Evolutionary conservation across 257 asterid genomes (phyloP).

Genomic region (Eustoma russellianum): DNA sequence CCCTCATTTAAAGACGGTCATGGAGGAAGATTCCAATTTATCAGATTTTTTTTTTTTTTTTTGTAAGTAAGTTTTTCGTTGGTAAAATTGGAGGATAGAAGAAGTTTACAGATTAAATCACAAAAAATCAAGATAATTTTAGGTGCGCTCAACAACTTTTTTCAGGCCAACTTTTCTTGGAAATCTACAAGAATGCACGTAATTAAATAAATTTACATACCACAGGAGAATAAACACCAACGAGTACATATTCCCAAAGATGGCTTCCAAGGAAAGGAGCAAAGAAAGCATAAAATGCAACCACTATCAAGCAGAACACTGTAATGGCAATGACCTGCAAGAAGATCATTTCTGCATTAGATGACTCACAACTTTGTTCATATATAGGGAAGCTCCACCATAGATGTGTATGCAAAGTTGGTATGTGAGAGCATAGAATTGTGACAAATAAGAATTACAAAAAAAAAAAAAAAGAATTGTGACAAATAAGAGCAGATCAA

Average conservation of each 20-base stretch:
- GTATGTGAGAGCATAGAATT: neutral
- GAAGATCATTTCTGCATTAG: neutral
- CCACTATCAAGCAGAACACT: conserved; percentile 76
- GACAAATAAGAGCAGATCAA: conserved; percentile 1
- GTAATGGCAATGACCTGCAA: conserved; percentile 87
- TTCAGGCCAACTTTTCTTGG: neutral
- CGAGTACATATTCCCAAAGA: conserved; percentile 67
- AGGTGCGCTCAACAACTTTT: no score
- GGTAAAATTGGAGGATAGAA: no score
- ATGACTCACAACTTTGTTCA: neutral
- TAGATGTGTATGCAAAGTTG: neutral
- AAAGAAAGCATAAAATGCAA: conserved; percentile 93
- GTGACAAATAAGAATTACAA: neutral
- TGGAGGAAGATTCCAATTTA: no score
- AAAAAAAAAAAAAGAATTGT: no score
- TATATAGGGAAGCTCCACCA: neutral
- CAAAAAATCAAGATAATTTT: conserved; percentile 5
- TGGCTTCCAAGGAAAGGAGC: conserved; percentile 92
- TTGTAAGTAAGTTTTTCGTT: no score
- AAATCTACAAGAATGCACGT: neutral
- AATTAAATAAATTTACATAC: conserved; percentile 37
- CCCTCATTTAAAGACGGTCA: no score
- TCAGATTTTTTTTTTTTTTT: no score
- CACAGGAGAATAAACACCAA: conserved; percentile 85
- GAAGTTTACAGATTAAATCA: no score